Conservation (phyloP, 768 basidiomycete genomes). For the Lactifluus rugatus region DNA sequence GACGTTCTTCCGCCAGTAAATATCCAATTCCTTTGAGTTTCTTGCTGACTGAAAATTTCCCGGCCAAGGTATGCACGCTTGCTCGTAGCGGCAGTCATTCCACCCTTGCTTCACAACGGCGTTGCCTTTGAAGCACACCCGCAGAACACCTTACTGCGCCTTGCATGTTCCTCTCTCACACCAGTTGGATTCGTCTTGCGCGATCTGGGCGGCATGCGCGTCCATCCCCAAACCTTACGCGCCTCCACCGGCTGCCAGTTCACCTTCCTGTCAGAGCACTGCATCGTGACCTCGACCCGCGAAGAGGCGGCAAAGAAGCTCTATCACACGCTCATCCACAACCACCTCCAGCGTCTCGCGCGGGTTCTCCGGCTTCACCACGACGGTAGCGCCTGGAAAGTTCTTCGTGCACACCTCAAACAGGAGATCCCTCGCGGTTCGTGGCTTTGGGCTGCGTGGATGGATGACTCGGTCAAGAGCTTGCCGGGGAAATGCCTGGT, state of each 20-base stretch:
- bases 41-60: not conserved
- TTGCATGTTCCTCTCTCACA: slow-evolving; percentile 33
- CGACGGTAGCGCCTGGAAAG: slow-evolving; percentile 42
- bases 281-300: slow-evolving; percentile 37
- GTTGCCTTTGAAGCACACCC: slow-evolving; percentile 56
- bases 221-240: slow-evolving; percentile 41
- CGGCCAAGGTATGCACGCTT: slow-evolving; percentile 38
- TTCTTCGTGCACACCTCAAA: slow-evolving; percentile 38
- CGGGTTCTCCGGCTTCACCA: slow-evolving; percentile 43
- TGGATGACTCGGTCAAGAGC: slow-evolving; percentile 16
- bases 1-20: slow-evolving; percentile 39
- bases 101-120: slow-evolving; percentile 43
- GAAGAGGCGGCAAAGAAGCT: slow-evolving; percentile 47
- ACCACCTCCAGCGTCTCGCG: slow-evolving; percentile 48
- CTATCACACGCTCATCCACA: slow-evolving; percentile 52
- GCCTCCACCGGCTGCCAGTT: slow-evolving; percentile 42
- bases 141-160: slow-evolving; percentile 44
- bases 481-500: slow-evolving; percentile 48
- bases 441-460: slow-evolving; percentile 39
- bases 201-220: slow-evolving; percentile 48
- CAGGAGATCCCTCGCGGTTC: slow-evolving; percentile 37
- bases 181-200: slow-evolving; percentile 44
- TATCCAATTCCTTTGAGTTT: not conserved
- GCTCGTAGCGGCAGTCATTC: slow-evolving; percentile 43
- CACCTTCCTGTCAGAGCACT: slow-evolving; percentile 44